Percentiles rank a stretch among this genome's conserved stretches.
Conservation (phyloP, 345 rosid species). For the Citrus mangshanensis region DNA sequence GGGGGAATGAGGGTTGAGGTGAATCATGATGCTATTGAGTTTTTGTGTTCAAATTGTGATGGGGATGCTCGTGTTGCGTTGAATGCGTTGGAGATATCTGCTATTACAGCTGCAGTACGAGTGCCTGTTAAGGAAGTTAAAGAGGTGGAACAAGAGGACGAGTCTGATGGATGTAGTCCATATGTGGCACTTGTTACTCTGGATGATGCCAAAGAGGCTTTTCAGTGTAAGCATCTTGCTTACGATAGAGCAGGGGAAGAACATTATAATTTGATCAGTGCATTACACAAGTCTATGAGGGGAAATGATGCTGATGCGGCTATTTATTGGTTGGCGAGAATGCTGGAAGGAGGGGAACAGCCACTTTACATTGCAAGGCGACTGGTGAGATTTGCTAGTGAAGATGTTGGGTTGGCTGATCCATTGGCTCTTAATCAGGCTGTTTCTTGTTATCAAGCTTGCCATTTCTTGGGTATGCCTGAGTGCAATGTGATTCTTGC, state of each 20-base stretch:
- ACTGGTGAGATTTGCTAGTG: slow-evolving; percentile 78
- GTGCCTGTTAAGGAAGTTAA: neutral
- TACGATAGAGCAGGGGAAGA: slow-evolving; percentile 84
- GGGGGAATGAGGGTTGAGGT: slow-evolving; percentile 35
- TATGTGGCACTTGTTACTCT: slow-evolving; percentile 25
- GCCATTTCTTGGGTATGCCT: slow-evolving; percentile 85
- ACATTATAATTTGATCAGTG: slow-evolving; percentile 81
- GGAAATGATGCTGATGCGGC: slow-evolving; percentile 80
- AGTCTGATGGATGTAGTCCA: neutral
- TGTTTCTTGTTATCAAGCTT: slow-evolving; percentile 87
- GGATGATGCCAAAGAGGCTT: slow-evolving; percentile 83
- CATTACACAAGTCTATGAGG: slow-evolving; percentile 84
- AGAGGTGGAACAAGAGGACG: neutral
- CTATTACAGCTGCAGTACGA: slow-evolving; percentile 52
- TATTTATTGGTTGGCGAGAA: slow-evolving; percentile 77
- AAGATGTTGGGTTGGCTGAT: slow-evolving; percentile 82
- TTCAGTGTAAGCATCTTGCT: slow-evolving; percentile 74
- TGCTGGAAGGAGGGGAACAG: slow-evolving; percentile 84
- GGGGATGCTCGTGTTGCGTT: slow-evolving; percentile 85
- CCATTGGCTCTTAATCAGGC: slow-evolving; percentile 75
- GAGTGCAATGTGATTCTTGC: slow-evolving; percentile 80
- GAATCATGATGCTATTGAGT: slow-evolving; percentile 44
- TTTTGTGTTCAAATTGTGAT: slow-evolving; percentile 60
- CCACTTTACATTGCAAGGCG: slow-evolving; percentile 87
- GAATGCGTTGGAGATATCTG: slow-evolving; percentile 72